These are phyloP conservation scores for Neocallimastix lanati DNA, from an alignment of 192 early-diverging fungal genomes.

Conservation along the genomic window DNA sequence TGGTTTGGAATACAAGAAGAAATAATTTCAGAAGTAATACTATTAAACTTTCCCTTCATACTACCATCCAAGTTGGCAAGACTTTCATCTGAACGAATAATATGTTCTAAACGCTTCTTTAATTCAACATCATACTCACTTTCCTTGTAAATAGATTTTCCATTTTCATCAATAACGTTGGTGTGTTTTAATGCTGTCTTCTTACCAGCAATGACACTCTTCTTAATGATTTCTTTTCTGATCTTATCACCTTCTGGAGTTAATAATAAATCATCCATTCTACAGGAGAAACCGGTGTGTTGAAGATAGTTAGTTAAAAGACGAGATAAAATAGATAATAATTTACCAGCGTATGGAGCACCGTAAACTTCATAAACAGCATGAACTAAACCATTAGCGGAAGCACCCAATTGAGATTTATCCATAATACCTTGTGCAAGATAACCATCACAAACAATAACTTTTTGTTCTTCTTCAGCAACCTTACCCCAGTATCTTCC, in stretches of 20 bases:
- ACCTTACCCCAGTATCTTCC: conserved; percentile 66
- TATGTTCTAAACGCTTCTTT: conserved; percentile 60
- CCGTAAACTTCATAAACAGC: conserved; percentile 91
- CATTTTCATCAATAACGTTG: conserved; percentile 29
- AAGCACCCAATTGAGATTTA: conserved; percentile 92
- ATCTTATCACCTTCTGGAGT: conserved; percentile 59
- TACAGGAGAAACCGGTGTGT: conserved; percentile 78
- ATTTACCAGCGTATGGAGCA: conserved; percentile 63
- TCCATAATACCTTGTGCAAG: conserved; percentile 84
- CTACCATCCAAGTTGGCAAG: conserved; percentile 74
- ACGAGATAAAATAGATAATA: conserved; percentile 76
- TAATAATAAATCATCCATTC: conserved; percentile 93
- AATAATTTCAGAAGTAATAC: conserved; percentile 60
- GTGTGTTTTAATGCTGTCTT: conserved; percentile 55
- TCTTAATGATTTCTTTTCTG: conserved; percentile 52
- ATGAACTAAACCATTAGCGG: conserved; percentile 82
- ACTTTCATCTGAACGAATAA: conserved; percentile 64
- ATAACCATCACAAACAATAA: conserved; percentile 73
- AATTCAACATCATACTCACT: conserved; percentile 24
- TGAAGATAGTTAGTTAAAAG: conserved; percentile 82
- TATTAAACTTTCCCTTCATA: conserved; percentile 68
- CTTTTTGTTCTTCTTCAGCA: conserved; percentile 63
- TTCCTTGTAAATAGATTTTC: conserved; percentile 12
- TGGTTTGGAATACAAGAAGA: conserved; percentile 49
- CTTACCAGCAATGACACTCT: conserved; percentile 24